These are phyloP conservation scores for Lyophyllum atratum DNA, from an alignment of 768 basidiomycete genomes.

Conservation along the genomic window DNA sequence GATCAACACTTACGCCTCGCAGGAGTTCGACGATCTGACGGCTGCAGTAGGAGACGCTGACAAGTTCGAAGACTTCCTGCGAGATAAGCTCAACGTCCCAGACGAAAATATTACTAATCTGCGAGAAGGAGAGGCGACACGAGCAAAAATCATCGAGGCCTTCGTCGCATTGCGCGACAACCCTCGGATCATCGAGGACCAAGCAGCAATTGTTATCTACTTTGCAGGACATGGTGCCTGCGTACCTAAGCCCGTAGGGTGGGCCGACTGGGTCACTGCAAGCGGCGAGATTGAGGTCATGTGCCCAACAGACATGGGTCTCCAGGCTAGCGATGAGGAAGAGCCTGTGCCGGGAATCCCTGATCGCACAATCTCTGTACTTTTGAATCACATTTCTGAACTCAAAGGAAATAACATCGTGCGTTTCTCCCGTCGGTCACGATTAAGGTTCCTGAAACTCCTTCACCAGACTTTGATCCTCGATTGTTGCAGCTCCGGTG, in stretches of 20 bases:
- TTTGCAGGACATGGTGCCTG: constrained; percentile 48
- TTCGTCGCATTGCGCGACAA: constrained; percentile 29
- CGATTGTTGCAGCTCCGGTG: constrained; percentile 47
- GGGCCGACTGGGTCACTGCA: constrained; percentile 28
- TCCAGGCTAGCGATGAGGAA: constrained; percentile 1
- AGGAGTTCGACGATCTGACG: constrained; percentile 22
- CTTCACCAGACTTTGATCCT: constrained; percentile 41
- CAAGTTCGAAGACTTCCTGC: constrained; percentile 35
- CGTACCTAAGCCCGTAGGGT: constrained; percentile 27
- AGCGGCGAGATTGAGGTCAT: constrained; percentile 34
- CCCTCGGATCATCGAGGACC: constrained; percentile 14
- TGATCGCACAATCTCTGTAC: constrained; percentile 40
- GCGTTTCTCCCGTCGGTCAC: not conserved
- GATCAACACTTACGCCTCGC: constrained; percentile 7
- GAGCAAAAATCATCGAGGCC: constrained; percentile 32
- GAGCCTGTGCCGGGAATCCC: constrained; percentile 35
- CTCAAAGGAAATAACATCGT: constrained; percentile 46
- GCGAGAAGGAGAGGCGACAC: constrained; percentile 37
- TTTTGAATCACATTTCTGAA: constrained; percentile 38
- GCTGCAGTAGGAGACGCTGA: constrained; percentile 43
- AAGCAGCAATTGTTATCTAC: constrained; percentile 41
- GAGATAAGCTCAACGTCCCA: constrained; percentile 29
- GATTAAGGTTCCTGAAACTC: not conserved
- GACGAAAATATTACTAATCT: constrained; percentile 35
- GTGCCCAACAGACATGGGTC: constrained; percentile 34